These are phyloP conservation scores for Aurantiochytrium sp. DNA, from an alignment of 108 stramenopile species.

Conservation along the genomic window DNA sequence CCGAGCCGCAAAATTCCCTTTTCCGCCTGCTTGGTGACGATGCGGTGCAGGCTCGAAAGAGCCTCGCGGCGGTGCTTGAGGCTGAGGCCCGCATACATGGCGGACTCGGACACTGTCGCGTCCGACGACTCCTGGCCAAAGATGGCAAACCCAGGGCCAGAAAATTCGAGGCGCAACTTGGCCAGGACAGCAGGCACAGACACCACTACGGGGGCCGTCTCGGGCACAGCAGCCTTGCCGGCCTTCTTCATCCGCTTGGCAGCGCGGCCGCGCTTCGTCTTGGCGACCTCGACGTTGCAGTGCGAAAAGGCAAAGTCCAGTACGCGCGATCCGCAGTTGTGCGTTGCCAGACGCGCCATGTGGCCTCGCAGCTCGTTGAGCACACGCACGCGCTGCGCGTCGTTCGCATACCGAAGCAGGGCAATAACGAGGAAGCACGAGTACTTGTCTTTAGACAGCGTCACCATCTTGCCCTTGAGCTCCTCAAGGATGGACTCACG, in stretches of 20 bases:
- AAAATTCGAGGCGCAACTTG: conserved; percentile 1
- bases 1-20: not conserved
- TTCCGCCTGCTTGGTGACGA: not conserved
- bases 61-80: not conserved
- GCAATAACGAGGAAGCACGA: not conserved
- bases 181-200: not conserved
- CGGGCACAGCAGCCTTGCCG: not conserved
- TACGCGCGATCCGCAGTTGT: conserved; percentile 4
- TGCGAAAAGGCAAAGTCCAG: not conserved
- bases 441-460: not conserved
- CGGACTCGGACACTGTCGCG: not conserved
- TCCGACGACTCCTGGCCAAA: not conserved
- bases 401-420: not conserved
- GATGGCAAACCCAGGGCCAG: not conserved
- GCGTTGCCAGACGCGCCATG: conserved; percentile 4
- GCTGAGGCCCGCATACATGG: not conserved
- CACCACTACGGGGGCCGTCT: not conserved
- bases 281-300: not conserved
- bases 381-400: not conserved
- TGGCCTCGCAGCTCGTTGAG: conserved; percentile 10
- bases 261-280: not conserved
- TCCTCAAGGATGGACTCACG: conserved; percentile 10
- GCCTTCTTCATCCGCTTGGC: not conserved
- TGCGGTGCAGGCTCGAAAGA: not conserved
- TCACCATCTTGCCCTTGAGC: not conserved